Conservation (phyloP, 768 basidiomycete species). For the Boletus patriciae region DNA sequence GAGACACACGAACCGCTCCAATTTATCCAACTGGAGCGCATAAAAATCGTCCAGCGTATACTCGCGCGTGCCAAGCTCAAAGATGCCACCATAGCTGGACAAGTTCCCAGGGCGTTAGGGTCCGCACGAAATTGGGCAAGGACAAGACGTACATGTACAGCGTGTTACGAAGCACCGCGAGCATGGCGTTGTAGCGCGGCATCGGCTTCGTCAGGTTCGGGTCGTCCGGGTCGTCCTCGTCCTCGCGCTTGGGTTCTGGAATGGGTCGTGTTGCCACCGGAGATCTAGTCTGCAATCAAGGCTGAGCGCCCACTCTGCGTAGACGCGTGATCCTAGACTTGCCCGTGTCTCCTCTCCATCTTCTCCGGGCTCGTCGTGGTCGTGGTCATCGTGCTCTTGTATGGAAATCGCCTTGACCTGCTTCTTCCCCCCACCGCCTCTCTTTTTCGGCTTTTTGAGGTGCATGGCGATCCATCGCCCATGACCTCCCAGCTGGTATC, state of each 20-base stretch:
- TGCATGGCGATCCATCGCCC: conserved; percentile 79
- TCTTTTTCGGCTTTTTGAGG: conserved; percentile 63
- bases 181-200: conserved; percentile 84
- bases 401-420: background rate
- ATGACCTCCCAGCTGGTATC: conserved; percentile 70
- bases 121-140: background rate
- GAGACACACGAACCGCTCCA: conserved; percentile 75
- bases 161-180: conserved; percentile 79
- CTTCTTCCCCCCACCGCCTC: conserved; percentile 43
- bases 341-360: conserved; percentile 12
- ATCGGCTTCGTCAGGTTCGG: conserved; percentile 63
- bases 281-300: background rate
- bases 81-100: conserved; percentile 82
- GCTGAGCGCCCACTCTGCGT: background rate
- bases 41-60: conserved; percentile 91
- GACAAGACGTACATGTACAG: conserved; percentile 68
- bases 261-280: background rate
- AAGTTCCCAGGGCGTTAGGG: background rate
- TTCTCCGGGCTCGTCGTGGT: conserved; percentile 22
- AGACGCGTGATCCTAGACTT: background rate
- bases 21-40: conserved; percentile 75
- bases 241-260: conserved; percentile 13
- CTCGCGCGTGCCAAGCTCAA: conserved; percentile 77
- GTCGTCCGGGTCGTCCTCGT: conserved; percentile 59
- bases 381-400: conserved; percentile 7